Conservation (phyloP, 345 rosid species). For the Citrus sinensis region DNA sequence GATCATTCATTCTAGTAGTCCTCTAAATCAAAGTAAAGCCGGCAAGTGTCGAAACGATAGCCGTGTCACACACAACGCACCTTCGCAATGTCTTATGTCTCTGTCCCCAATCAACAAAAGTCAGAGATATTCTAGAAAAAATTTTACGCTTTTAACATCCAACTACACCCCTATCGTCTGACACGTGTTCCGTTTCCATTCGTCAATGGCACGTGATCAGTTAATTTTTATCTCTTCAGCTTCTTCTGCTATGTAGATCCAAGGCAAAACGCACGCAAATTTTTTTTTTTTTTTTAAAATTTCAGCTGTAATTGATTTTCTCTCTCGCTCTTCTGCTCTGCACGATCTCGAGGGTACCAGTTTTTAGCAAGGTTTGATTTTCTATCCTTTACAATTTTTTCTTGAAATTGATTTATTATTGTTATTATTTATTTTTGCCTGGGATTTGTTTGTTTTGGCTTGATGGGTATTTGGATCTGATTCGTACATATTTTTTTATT, state of each 20-base stretch:
- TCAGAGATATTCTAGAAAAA: slow-evolving; percentile 20
- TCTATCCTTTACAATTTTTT: not conserved
- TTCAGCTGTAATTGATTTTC: not conserved
- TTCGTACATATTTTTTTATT: not conserved
- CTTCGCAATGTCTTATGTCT: no score
- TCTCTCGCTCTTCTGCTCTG: slow-evolving; percentile 16
- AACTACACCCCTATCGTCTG: not conserved
- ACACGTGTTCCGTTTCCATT: slow-evolving; percentile 29
- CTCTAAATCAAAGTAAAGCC: not conserved
- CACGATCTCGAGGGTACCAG: slow-evolving; percentile 4
- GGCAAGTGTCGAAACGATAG: slow-evolving; percentile 22
- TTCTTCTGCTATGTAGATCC: slow-evolving; percentile 31
- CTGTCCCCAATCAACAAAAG: not conserved
- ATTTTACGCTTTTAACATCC: slow-evolving; percentile 15
- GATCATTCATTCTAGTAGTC: not conserved
- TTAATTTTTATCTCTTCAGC: slow-evolving; percentile 14
- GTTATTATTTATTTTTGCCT: no score
- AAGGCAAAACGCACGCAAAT: not conserved
- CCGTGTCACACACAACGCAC: slow-evolving; percentile 10
- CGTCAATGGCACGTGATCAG: slow-evolving; percentile 26
- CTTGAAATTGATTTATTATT: not conserved
- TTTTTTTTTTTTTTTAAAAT: rapidly evolving
- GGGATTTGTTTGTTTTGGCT: slow-evolving; percentile 1
- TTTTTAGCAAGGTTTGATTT: slow-evolving; percentile 3
- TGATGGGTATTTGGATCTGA: slow-evolving; percentile 29